These are phyloP conservation scores for Dictyostelium firmibasis DNA, from an alignment of 78 protist genomes.

Conservation along the genomic window DNA sequence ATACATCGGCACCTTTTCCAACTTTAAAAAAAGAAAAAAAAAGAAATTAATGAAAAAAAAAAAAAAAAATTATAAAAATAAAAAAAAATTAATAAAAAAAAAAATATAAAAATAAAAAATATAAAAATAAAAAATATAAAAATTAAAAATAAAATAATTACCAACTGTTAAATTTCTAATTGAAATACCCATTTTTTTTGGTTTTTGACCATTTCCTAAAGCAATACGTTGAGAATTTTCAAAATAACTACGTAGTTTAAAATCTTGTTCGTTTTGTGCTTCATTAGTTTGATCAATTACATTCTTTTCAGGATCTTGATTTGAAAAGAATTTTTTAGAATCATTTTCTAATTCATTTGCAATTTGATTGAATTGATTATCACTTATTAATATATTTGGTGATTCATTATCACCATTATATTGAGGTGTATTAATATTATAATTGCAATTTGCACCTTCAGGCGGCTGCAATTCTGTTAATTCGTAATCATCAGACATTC, in stretches of 20 bases:
- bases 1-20: conserved; percentile 75
- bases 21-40: neutral
- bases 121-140: no score
- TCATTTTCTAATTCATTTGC: neutral
- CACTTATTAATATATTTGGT: neutral
- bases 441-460: neutral
- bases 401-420: neutral
- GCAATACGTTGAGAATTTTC: conserved; percentile 59
- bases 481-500: neutral
- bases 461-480: neutral
- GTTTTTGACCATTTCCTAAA: conserved; percentile 23
- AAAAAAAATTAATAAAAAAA: neutral
- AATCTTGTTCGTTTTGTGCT: conserved; percentile 49
- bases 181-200: conserved; percentile 70
- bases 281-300: neutral
- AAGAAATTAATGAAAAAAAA: no score
- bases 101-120: neutral
- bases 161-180: conserved; percentile 59
- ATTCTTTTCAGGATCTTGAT: neutral
- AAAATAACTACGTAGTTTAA: conserved; percentile 57
- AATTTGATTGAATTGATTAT: neutral
- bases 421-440: neutral
- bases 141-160: no score
- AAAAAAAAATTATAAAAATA: neutral
- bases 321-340: neutral